Evolutionary conservation across 2,329 filamentous ascomycete genomes (phyloP), one percentile per base, ranked within the genome.

Genomic region (Lasiodiplodia hormozganensis): DNA sequence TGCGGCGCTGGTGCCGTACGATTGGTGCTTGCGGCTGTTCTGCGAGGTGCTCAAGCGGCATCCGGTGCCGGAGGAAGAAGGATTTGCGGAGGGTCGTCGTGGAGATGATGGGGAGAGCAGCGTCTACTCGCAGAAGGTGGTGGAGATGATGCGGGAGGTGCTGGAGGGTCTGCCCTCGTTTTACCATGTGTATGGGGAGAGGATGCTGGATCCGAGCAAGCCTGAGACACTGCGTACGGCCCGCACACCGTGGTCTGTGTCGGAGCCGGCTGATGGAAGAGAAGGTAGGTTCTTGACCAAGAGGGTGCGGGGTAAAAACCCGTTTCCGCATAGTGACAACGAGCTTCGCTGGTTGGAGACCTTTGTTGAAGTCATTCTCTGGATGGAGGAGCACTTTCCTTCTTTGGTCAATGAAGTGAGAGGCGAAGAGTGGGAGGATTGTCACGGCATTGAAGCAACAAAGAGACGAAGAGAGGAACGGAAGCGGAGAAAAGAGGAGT

Each of bases 291-390:
- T 28, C 25, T 51, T 62, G 40, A 51, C 23, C 4, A 36, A 5
- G 28, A 4, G 6, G 23, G 38, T 1, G 6, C 12, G 16, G 2
- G 12, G 7, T 10, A 21, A 34, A 11, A 25, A 23, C 3, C 4
- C 4, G 14, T 16, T 51, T 38, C 60, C 60, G 10, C 28, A 52
- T 52, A 10, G 11, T 2, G 43, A 64, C 1, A 6, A 2, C 4
- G 60, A 52, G 18, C 7, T 51, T 1, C n/a, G 36, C n/a, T 64
- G 60, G 60, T 25, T 64, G 60, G 31, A 47, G 21, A n/a, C 60
- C 2, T 64, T 64, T 12, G 18, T 52, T 23, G 2, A 34, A 3
- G 10, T 14, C 11, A 14, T 43, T 8, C 28, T 16, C 10, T 64
- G 60, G 60, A 64, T 64, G 60, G 60, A 64, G 47, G 11, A 23